Evolutionary conservation across 352 stramenopile species (phyloP).

Genomic region (Peronosclerospora sorghi): DNA sequence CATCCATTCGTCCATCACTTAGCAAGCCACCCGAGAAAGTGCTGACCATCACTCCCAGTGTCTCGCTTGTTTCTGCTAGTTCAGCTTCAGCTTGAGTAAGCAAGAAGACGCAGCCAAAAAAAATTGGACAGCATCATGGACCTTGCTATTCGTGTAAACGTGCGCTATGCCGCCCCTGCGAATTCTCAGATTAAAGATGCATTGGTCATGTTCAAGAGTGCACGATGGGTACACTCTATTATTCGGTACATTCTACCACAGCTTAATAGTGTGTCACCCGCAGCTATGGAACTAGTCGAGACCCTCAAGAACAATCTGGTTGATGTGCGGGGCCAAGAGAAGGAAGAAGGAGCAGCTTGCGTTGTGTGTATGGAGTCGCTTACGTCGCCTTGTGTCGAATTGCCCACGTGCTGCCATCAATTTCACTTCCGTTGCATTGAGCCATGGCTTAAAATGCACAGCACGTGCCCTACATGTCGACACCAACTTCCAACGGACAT

Average conservation of each 20-base stretch:
- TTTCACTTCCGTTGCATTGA: constrained; percentile 78
- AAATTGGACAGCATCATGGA: constrained; percentile 35
- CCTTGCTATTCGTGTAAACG: constrained; percentile 81
- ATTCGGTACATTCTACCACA: constrained; percentile 86
- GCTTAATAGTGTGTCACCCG: constrained; percentile 73
- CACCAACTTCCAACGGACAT: constrained; percentile 69
- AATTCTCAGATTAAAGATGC: constrained; percentile 85
- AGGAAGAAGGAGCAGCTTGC: constrained; percentile 29
- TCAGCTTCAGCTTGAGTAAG: constrained; percentile 1
- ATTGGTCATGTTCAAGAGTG: constrained; percentile 79
- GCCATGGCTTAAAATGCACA: constrained; percentile 81
- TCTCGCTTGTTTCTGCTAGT: constrained; percentile 5
- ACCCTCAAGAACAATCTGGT: constrained; percentile 37
- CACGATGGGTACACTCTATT: constrained; percentile 84
- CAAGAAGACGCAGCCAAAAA: constrained; percentile 16
- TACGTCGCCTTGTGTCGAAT: constrained; percentile 36
- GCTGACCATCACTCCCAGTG: constrained; percentile 10
- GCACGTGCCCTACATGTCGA: constrained; percentile 75
- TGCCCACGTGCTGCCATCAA: constrained; percentile 64
- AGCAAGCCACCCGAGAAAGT: constrained; percentile 16
- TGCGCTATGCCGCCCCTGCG: constrained; percentile 71
- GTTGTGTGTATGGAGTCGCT: constrained; percentile 81
- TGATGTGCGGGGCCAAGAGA: constrained; percentile 10
- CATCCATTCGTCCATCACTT: constrained; percentile 2
- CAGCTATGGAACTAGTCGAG: constrained; percentile 46